Evolutionary conservation across 306 rosid species (phyloP), one percentile per base, ranked within the genome.

Genomic region (Castanea mollissima): DNA sequence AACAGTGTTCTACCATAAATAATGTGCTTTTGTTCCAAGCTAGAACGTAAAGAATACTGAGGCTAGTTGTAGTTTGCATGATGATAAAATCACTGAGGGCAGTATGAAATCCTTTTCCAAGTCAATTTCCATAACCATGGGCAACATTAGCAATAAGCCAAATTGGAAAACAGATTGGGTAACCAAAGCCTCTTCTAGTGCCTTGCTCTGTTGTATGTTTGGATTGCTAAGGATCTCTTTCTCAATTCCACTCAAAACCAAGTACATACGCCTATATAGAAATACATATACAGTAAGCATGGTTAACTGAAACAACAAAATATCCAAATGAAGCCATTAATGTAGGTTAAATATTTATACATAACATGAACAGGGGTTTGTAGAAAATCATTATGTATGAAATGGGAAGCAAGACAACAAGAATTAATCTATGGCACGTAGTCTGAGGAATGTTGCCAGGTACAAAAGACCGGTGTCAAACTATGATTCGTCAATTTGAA

Each of bases 111-210:
- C 99, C 99, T 95, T 95, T 91, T 95, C 98, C 56, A 92, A 84
- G 78, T 96, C 99, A 75, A 90, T 95, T 91, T 95, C 99, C 98
- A 95, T 95, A 79, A 92, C 94, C 99, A 95, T 95, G 18, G 98
- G 99, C 73, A 95, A 77, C 25, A 93, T 93, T 70, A 95, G 84
- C 76, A 95, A 87, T 82, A 91, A 27, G 52, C 99, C 98, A 75
- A 95, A 86, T 85, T 92, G 99, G 84, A 88, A 88, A 65, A 92
- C 87, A 71, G 96, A 89, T 81, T 92, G 99, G 38, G 93, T 84
- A 78, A 97, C 97, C 93, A 92, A 83, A 76, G 99, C 97, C 89
- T 84, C 80, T 84, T 95, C 99, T n/a, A 95, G 97, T 76, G 95
- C 96, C 84, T 83, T 88, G 86, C 75, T 84, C 80, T 90, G 89